Base-by-base conservation (phyloP, 305 asterid species). In the Fraxinus nigra region DNA sequence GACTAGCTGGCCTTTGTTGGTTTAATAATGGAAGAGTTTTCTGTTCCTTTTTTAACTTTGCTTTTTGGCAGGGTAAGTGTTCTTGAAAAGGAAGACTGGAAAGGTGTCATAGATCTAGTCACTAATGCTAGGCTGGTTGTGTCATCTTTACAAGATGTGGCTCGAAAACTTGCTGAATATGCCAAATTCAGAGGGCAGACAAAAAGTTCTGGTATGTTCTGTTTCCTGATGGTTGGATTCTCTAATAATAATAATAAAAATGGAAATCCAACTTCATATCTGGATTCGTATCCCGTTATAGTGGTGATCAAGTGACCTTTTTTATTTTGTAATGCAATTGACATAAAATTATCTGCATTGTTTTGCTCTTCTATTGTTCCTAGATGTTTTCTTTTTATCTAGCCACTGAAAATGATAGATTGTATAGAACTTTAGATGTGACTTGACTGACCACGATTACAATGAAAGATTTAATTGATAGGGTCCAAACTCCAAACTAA, bases 111-210 rank as follows among this genome's bases (percentile, higher is more conserved):
- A 30, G 93, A 90, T 79, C 90, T 94, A 77, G 95, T 94, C 61
- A 84, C 94, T 73, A 97, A 93, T 86, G 99, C 98, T 54, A 97
- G 91, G 90, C 98, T 92, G 84, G 93, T 91, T 9, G 95, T 92
- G 79, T 87, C 94, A 61, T 92, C 95, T 80, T 92, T 94, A 75
- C 99, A 97, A 89, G 98, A 93, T 46, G 97, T 90, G 37, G 94
- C 97, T 76, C 85, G 94, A 83, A 97, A 89, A 85, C 91, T 97
- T 61, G 91, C 97, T 77, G 97, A 92, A 14, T 93, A 90, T 88
- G 92, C 99, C 82, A 92, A 91, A 77, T 85, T 90, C 78, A 85
- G 92, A 80, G 94, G 97, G 70, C 87, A 89, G 79, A 80, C 88
- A 34, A 83, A 85, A 63, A 20, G 40, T 84, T 75, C 90, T 61